Evolutionary conservation across 129 eudicot genomes (phyloP), one percentile per base, ranked within the genome.

Genomic region (Tagetes erecta): DNA sequence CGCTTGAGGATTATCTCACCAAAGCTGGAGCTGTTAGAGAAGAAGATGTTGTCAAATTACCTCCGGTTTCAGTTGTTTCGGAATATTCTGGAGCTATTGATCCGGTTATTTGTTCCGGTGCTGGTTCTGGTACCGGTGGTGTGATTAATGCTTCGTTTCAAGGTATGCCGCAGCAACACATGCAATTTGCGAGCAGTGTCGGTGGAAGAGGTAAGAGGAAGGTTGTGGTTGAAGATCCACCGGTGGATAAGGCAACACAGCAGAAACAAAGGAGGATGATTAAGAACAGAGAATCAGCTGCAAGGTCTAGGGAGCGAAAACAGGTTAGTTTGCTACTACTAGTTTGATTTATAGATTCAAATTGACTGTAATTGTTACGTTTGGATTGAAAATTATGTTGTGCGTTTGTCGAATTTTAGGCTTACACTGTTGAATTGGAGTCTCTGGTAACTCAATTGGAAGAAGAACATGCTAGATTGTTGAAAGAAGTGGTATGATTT

Each of bases 241-340:
- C 89, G 70, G 83, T 87, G 33, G 97, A 91, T 30, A 91, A 83
- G 86, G 94, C 97, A 1, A 87, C 97, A 0, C 97, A 91, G 87
- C 97, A 91, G 92, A 91, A 87, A 66, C 97, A 91, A 84, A 82
- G 87, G 71, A 65, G 97, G 72, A 91, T 91, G 97, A 91, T 91
- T 40, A 91, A 91, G 70, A 91, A 91, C 67, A 79, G 97, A 75
- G 97, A 91, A 73, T 91, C 97, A 7, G 97, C 97, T 40, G 97
- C 97, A 5, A 78, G 97, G 79, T 91, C 97, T 1, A 67, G 97
- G 45, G 97, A 91, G 73, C 83, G 97, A 30, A 91, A 91, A 70
- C 97, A 91, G 94, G 97, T 86, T 71, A 34, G 1, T 11, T 68
- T 38, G 34, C 5, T 62, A 9, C 27, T 20, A 20, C 27, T 45